Percentiles rank a stretch among this genome's conserved stretches.
Conservation (phyloP, 1,284 basidiomycete species). For the Erythrobasidium hasegawianum region DNA sequence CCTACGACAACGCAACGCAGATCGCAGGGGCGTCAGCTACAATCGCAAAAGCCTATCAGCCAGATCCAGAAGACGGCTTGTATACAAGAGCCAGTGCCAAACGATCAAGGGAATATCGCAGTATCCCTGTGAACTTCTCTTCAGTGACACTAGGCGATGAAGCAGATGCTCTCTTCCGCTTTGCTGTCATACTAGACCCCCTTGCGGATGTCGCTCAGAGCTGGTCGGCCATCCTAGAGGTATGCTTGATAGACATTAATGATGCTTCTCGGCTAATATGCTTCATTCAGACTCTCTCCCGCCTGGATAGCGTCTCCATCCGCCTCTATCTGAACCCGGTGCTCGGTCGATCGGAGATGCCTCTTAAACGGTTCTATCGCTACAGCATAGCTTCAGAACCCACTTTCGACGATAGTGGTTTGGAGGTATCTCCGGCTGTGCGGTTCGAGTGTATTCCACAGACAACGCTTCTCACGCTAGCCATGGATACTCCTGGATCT, state of each 20-base stretch:
- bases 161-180: slow-evolving; percentile 63
- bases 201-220: slow-evolving; percentile 77
- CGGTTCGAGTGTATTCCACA: slow-evolving; percentile 58
- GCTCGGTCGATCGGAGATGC: slow-evolving; percentile 62
- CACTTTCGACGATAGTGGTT: slow-evolving; percentile 64
- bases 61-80: background rate
- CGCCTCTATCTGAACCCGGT: slow-evolving; percentile 73
- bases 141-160: slow-evolving; percentile 67
- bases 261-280: no score
- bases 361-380: slow-evolving; percentile 90
- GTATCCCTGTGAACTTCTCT: slow-evolving; percentile 50
- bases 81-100: background rate
- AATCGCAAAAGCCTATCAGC: background rate
- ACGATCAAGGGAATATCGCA: background rate
- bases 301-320: slow-evolving; percentile 57
- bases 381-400: slow-evolving; percentile 63
- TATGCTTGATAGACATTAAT: slow-evolving; percentile 52
- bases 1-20: background rate
- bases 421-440: slow-evolving; percentile 52
- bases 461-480: slow-evolving; percentile 78
- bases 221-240: slow-evolving; percentile 73
- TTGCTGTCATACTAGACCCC: slow-evolving; percentile 77
- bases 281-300: slow-evolving; percentile 53
- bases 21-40: background rate
- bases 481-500: slow-evolving; percentile 79